Percentiles rank a stretch among this genome's conserved stretches.
phyloP scores from a whole-genome alignment of 2,329 filamentous ascomycete genomes.

The Cercospora sp. region DNA sequence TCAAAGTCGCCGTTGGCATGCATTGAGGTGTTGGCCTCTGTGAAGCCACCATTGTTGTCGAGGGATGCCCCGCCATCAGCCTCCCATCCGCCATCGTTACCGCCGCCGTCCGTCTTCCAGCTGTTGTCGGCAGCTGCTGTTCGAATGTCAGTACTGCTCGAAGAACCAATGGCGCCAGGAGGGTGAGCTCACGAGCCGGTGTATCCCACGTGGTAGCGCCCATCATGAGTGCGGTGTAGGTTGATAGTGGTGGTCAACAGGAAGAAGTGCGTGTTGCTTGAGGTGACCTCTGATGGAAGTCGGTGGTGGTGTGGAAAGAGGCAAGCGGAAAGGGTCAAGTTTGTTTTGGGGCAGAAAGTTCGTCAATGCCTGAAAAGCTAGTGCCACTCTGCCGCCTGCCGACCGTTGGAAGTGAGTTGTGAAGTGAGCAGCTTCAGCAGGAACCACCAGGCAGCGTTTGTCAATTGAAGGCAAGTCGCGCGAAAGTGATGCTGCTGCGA shows the following conservation, averaged over 20 bases:
- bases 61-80: constrained; percentile 12
- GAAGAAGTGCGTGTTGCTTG: not conserved
- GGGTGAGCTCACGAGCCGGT: constrained; percentile 22
- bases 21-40: constrained; percentile 33
- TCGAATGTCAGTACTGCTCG: constrained; percentile 12
- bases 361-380: constrained; percentile 9
- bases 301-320: constrained; percentile 7
- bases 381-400: constrained; percentile 10
- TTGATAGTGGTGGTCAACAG: not conserved
- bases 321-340: not conserved
- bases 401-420: constrained; percentile 4
- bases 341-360: constrained; percentile 8
- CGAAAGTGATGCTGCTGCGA: not conserved
- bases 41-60: constrained; percentile 22
- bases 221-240: constrained; percentile 11
- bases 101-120: constrained; percentile 29
- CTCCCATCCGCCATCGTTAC: constrained; percentile 19
- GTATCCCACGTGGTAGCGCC: constrained; percentile 32
- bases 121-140: constrained; percentile 18
- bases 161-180: not conserved
- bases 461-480: not conserved
- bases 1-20: constrained; percentile 31
- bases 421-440: constrained; percentile 5
- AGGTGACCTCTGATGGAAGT: constrained; percentile 1
- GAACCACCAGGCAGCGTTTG: not conserved